Percentiles rank a stretch among this genome's conserved stretches.
phyloP scores from a whole-genome alignment of 2,329 filamentous ascomycete genomes.

The Nigrospora sphaerica region DNA sequence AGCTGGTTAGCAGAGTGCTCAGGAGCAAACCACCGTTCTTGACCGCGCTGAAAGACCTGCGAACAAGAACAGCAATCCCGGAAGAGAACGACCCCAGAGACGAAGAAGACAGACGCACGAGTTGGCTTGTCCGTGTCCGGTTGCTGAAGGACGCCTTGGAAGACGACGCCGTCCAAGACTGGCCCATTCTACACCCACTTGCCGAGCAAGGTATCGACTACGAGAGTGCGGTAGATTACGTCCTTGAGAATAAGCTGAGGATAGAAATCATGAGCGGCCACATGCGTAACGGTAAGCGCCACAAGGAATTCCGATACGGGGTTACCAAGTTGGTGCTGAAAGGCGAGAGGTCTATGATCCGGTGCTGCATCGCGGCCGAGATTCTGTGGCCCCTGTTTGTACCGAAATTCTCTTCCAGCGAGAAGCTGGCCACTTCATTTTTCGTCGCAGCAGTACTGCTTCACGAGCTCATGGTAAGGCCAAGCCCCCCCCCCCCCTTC shows the following conservation, averaged over 20 bases:
- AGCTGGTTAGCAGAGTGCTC: slow-evolving; percentile 12
- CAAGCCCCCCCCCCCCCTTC: background rate
- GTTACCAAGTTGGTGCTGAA: background rate
- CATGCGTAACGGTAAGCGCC: background rate
- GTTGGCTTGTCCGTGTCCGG: too few species aligned
- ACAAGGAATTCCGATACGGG: slow-evolving; percentile 4
- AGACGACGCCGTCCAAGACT: too few species aligned
- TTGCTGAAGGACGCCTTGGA: too few species aligned
- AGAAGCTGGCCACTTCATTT: slow-evolving; percentile 17
- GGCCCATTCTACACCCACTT: background rate
- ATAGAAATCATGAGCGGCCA: background rate
- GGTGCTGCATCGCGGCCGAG: slow-evolving; percentile 10
- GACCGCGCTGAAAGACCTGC: slow-evolving; percentile 12
- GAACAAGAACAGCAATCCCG: slow-evolving; percentile 10
- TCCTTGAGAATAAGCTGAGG: background rate
- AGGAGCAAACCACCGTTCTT: slow-evolving; percentile 5
- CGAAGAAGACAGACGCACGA: background rate
- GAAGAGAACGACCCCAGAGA: background rate
- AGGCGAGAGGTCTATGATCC: background rate
- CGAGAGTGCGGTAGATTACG: background rate
- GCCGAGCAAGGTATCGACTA: background rate
- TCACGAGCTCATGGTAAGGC: slow-evolving; percentile 19
- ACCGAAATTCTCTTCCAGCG: slow-evolving; percentile 11
- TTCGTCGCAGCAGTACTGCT: slow-evolving; percentile 12
- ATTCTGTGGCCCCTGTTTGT: slow-evolving; percentile 20